These are phyloP conservation scores for Friedmanniomyces endolithicus DNA, from an alignment of 495 filamentous ascomycete genomes.

Conservation along the genomic window DNA sequence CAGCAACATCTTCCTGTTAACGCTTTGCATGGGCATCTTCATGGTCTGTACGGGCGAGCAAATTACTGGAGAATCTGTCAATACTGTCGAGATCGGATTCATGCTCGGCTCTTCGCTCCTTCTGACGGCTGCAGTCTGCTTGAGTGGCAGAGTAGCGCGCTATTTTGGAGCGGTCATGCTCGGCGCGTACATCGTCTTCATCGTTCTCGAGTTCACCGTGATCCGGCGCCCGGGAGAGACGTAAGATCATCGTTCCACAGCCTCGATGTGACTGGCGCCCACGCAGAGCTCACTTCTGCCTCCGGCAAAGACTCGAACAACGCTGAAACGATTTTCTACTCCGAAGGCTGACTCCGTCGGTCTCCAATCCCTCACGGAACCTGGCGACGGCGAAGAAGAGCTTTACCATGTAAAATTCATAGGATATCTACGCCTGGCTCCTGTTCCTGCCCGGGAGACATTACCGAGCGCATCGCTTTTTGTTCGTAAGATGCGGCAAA, in stretches of 20 bases:
- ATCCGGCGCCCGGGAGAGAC: neutral
- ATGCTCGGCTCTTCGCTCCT: slow-evolving; percentile 14
- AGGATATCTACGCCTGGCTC: too few species aligned
- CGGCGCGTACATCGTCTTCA: slow-evolving; percentile 31
- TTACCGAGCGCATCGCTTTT: too few species aligned
- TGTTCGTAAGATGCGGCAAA: too few species aligned
- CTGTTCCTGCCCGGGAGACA: too few species aligned
- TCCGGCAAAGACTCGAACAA: too few species aligned
- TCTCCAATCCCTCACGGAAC: too few species aligned
- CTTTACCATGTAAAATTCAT: too few species aligned
- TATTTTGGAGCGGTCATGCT: slow-evolving; percentile 29
- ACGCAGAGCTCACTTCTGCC: too few species aligned
- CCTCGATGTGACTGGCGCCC: too few species aligned
- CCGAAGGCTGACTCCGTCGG: too few species aligned
- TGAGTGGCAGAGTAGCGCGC: slow-evolving; percentile 25
- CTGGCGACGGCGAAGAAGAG: too few species aligned
- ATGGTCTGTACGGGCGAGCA: slow-evolving; percentile 1
- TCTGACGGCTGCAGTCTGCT: slow-evolving; percentile 7
- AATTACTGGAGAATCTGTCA: neutral
- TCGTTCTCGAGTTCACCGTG: slow-evolving; percentile 32
- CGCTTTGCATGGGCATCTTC: slow-evolving; percentile 36
- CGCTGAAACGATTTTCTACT: too few species aligned
- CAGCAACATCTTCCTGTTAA: slow-evolving; percentile 44
- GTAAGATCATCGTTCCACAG: neutral
- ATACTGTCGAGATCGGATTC: slow-evolving; percentile 9